Evolutionary conservation across 768 basidiomycete species (phyloP).

Genomic region (Tylopilus vinaceipallidus): DNA sequence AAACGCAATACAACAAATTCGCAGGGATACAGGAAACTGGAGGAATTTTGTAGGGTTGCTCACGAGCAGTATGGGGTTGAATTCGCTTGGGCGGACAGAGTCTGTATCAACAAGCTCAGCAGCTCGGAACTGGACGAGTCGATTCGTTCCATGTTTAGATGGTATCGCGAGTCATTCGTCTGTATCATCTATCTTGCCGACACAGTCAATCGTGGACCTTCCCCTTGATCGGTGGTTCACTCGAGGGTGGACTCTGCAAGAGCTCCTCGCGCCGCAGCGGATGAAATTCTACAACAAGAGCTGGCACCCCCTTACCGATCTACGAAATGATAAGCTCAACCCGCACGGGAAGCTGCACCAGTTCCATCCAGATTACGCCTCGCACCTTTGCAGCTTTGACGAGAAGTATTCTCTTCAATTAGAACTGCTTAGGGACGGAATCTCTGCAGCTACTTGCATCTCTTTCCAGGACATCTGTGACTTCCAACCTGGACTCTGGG

Average conservation of each 20-base stretch:
- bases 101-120: slow-evolving; percentile 21
- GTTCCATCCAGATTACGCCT: no score
- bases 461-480: neutral
- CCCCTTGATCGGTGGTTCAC: neutral
- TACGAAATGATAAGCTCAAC: neutral
- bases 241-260: no score
- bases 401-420: no score
- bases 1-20: neutral
- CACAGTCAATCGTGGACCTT: neutral
- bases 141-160: slow-evolving; percentile 19
- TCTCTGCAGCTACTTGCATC: neutral
- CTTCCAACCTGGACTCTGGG: neutral
- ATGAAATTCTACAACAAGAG: neutral
- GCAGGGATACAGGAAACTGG: neutral
- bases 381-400: no score
- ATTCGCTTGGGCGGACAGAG: no score
- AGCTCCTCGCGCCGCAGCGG: neutral
- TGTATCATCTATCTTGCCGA: slow-evolving; percentile 12
- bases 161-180: slow-evolving; percentile 13
- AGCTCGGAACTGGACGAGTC: slow-evolving; percentile 21
- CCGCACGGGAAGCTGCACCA: neutral
- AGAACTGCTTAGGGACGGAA: neutral
- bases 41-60: neutral
- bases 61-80: neutral
- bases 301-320: neutral